These are phyloP conservation scores for Amesomyces nigricolor DNA, from an alignment of 2,329 filamentous ascomycete genomes.

Conservation along the genomic window DNA sequence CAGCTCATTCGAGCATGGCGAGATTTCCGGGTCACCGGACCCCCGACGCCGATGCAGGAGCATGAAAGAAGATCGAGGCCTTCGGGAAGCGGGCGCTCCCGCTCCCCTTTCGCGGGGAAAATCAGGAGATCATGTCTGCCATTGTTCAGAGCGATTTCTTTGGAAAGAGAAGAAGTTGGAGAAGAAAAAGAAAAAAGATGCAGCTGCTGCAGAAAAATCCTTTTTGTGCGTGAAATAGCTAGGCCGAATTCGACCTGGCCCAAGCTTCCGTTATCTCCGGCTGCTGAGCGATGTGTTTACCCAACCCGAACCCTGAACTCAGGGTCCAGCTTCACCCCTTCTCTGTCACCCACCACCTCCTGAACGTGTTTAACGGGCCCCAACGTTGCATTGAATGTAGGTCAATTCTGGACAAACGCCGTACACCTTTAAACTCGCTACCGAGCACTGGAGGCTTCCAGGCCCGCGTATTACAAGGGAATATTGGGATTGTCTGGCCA, in stretches of 20 bases:
- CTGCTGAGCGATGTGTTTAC: not conserved
- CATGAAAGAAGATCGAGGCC: not conserved
- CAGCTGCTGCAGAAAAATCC: not conserved
- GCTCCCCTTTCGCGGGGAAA: not conserved
- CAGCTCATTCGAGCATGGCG: constrained; percentile 14
- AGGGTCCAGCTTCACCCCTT: not conserved
- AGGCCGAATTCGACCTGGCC: constrained; percentile 4
- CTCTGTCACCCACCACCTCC: not conserved
- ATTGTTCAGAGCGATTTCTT: not conserved
- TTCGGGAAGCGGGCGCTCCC: constrained; percentile 6
- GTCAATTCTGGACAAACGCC: constrained; percentile 4
- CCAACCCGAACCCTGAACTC: constrained; percentile 1
- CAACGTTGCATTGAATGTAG: not conserved
- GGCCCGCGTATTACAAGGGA: constrained; percentile 14
- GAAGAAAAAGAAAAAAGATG: not conserved
- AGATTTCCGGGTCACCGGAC: constrained; percentile 10
- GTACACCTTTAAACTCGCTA: constrained; percentile 2
- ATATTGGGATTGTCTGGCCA: constrained; percentile 5
- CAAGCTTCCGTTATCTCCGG: not conserved
- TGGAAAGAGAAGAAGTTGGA: not conserved
- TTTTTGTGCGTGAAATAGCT: constrained; percentile 14
- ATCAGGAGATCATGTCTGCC: not conserved
- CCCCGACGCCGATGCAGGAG: constrained; percentile 10
- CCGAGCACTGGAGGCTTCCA: not conserved
- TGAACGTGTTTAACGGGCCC: not conserved